Base-by-base conservation (phyloP, 352 stramenopile genomes). In the Pythium graminicola region DNA sequence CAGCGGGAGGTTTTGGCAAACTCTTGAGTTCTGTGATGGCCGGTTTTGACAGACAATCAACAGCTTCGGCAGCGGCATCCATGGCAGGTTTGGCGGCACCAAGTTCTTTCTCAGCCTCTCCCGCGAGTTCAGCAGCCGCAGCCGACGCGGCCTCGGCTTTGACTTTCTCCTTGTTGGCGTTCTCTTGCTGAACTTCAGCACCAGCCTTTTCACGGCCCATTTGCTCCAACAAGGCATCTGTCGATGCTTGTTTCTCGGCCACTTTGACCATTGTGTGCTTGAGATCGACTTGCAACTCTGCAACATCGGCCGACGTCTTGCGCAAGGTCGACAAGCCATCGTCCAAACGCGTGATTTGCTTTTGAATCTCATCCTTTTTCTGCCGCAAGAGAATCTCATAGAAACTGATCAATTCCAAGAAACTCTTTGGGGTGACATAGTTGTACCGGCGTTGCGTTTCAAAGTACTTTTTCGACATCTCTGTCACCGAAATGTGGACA, bases 391-490 rank as follows among this genome's bases (percentile, higher is more conserved):
- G 58, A 57, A 97, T 96, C 66, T 98, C 97, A 80, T 98, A 99
- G 57, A 99, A 98, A 28, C 75, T 87, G 41, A 99, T 99, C 11
- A 99, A 73, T 70, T 99, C 95, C 20, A 99, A 76, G 73, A 98
- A 99, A 60, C 86, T 98, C 75, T 99, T 99, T 6, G 96, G 96
- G 35, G 96, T 99, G 46, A 98, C 95, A 66, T 99, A 99, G 67
- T 98, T 98, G 86, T 98, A 98, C 7, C 96, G 81, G 0, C 93
- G 75, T 62, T 98, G 92, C 6, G 88, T 96, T 56, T 98, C 86
- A 53, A 97, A 88, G 76, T 98, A 99, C 59, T 86, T 82, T 48
- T 93, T 88, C 28, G 86, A 97, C 76, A 97, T 96, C 52, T 97
- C 88, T 2, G 86, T 97, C 38, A 99, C 96, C 8, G 86, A 97